Base-by-base conservation (phyloP, 257 asterid genomes). In the Oldenlandia corymbosa region DNA sequence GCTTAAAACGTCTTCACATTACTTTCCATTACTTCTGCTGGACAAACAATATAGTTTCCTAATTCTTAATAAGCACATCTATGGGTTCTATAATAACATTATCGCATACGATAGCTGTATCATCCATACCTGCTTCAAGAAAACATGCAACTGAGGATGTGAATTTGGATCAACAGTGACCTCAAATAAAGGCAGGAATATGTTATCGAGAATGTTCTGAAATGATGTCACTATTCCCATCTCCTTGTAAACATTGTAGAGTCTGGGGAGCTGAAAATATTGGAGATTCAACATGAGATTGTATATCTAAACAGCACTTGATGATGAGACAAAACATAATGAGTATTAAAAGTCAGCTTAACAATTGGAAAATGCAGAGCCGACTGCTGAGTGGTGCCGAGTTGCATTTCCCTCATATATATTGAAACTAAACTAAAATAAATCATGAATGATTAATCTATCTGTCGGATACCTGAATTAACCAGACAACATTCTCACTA, bases 201-300 rank as follows among this genome's bases (percentile, higher is more conserved):
- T 80, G 75, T 92, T 92, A 74, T 92, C 99, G 11, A 92, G 97
- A 76, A 92, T 92, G 81, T 89, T 89, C 78, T 92, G 97, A 78
- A 92, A 92, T 36, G 99, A 87, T 71, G 99, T 92, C 75, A 92
- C 97, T 47, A 89, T 89, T 45, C 99, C 99, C 99, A 92, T 92
- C 66, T 89, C 97, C 88, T 84, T 92, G 91, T 92, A 92, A 70
- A 92, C 67, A 62, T 92, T 92, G 85, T 92, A 92, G 52, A 92
- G 94, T 75, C 96, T 82, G n/a, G 99, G 99, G 71, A 92, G 97
- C 99, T 92, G 79, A 32, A 81, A 27, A 36, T 10, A 63, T 26
- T 31, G 62, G 62, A 57, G 3, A 32, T 10, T 18, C 34, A 31
- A 43, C 23, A 45, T 30, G 42, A 73, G 31, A 68, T 9, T 30